Base-by-base conservation (phyloP, 495 filamentous ascomycete species). In the Ascodesmis nigricans region DNA sequence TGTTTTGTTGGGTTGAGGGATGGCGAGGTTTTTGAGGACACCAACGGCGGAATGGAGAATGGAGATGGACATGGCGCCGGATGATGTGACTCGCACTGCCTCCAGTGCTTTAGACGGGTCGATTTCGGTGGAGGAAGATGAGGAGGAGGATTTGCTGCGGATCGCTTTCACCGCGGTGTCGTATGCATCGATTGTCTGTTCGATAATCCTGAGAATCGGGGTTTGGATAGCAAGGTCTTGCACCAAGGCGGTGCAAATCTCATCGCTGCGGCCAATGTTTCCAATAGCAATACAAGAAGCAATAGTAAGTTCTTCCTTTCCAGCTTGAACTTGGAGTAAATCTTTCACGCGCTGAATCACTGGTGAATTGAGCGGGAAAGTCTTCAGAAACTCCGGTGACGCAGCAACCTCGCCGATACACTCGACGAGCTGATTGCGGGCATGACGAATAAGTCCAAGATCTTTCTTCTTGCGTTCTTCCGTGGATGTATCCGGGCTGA, bases 11-110 rank as follows among this genome's bases (percentile, higher is more conserved):
- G 56, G 55, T 5, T 58, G 47, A 1, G 74, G 66, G 36, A 84
- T 70, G 21, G 75, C 72, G 2, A 84, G 60, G 44, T 87, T 84
- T 46, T 78, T 83, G 35, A 82, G 56, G 43, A 82, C 78, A n/a
- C 74, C 65, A 5, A 80, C 59, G 3, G 62, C 58, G 5, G 73
- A 64, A 50, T 80, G 75, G 2, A 75, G 55, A 0, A 78, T 21
- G 3, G 31, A 26, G 0, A 45, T 36, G 7, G 46, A 45, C 34
- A 54, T 37, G 2, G 54, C 45, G 1, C 43, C 47, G 6, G 35
- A 29, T 14, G 33, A 23, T 5, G 18, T 21, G 10, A 33, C 34
- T 3, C 44, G 39, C 3, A 33, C 37, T 10, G 24, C 32, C 5
- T 40, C 36, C n/a, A n/a, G n/a, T n/a, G n/a, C n/a, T n/a, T n/a